These are phyloP conservation scores for Aspergillus udagawae DNA, from an alignment of 2,329 filamentous ascomycete species.

Conservation along the genomic window DNA sequence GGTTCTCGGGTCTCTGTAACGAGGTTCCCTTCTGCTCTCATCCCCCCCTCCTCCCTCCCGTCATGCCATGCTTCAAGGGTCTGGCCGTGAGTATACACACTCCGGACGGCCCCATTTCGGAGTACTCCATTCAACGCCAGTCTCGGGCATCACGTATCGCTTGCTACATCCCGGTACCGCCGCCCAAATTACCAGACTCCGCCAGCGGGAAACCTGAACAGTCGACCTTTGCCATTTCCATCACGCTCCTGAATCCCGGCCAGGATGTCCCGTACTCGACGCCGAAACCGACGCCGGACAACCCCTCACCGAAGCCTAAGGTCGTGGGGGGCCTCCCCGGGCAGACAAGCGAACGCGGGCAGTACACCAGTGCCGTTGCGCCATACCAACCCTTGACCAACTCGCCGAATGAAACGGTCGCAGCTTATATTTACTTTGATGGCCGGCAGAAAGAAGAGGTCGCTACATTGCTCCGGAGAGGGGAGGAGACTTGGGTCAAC, in stretches of 20 bases:
- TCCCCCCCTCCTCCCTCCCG: constrained; percentile 10
- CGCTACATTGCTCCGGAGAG: constrained; percentile 82
- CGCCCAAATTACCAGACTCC: constrained; percentile 69
- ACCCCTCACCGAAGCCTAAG: constrained; percentile 77
- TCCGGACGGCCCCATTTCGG: constrained; percentile 72
- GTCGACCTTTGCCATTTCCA: constrained; percentile 95
- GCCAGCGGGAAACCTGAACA: constrained; percentile 77
- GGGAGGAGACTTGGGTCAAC: constrained; percentile 99
- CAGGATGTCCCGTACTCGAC: constrained; percentile 89
- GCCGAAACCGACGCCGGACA: constrained; percentile 70
- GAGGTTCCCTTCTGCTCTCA: background rate
- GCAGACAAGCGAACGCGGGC: constrained; percentile 48
- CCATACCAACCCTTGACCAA: constrained; percentile 91
- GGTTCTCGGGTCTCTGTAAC: background rate
- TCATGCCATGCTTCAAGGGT: constrained; percentile 97
- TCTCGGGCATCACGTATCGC: constrained; percentile 88
- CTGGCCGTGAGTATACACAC: constrained; percentile 96
- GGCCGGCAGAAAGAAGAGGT: constrained; percentile 94
- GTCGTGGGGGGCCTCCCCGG: constrained; percentile 69
- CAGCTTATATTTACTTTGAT: constrained; percentile 98
- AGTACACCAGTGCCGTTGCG: constrained; percentile 57
- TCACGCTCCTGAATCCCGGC: constrained; percentile 85
- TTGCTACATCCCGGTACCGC: constrained; percentile 93
- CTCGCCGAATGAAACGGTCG: constrained; percentile 93
- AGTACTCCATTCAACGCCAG: constrained; percentile 93